Evolutionary conservation across 805 yeast species (phyloP).

Genomic region (Monosporozyma servazzii): DNA sequence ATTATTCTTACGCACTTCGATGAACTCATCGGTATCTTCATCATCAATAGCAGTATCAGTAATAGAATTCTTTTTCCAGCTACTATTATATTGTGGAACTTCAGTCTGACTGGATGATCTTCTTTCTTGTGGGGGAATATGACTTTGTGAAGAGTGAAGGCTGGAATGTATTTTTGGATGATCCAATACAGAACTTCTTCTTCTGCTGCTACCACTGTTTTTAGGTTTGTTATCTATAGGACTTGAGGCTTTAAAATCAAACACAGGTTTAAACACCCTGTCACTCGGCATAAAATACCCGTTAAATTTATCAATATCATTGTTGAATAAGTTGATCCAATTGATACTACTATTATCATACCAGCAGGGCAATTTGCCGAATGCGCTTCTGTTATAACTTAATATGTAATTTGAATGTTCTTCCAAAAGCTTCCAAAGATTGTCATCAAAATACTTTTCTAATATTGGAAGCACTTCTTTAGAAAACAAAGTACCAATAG

Average conservation of each 20-base stretch:
- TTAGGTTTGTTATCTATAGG: neutral
- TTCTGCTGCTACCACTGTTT: neutral
- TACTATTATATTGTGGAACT: neutral
- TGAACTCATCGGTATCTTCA: slow-evolving; percentile 11
- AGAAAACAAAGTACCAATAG: slow-evolving; percentile 52
- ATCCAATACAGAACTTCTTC: slow-evolving; percentile 7
- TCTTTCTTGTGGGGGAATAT: neutral
- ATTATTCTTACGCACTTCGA: slow-evolving; percentile 13
- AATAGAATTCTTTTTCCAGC: neutral
- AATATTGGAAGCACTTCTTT: slow-evolving; percentile 35
- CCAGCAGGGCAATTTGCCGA: slow-evolving; percentile 17
- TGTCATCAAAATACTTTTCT: slow-evolving; percentile 17
- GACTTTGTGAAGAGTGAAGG: neutral
- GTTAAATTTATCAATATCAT: slow-evolving; percentile 32
- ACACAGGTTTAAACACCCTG: slow-evolving; percentile 30
- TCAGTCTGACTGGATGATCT: neutral
- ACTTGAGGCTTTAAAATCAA: slow-evolving; percentile 20
- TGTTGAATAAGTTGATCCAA: slow-evolving; percentile 30
- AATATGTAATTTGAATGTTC: slow-evolving; percentile 6
- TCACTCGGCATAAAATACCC: slow-evolving; percentile 32
- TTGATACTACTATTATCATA: slow-evolving; percentile 23
- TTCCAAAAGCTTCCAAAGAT: slow-evolving; percentile 22
- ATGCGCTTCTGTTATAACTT: neutral
- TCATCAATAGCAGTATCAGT: slow-evolving; percentile 9
- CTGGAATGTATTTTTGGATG: neutral